Percentiles rank a stretch among this genome's conserved stretches.
Evolutionary conservation across 1,284 basidiomycete genomes (phyloP).

Genomic region (Puccinia novopanici): DNA sequence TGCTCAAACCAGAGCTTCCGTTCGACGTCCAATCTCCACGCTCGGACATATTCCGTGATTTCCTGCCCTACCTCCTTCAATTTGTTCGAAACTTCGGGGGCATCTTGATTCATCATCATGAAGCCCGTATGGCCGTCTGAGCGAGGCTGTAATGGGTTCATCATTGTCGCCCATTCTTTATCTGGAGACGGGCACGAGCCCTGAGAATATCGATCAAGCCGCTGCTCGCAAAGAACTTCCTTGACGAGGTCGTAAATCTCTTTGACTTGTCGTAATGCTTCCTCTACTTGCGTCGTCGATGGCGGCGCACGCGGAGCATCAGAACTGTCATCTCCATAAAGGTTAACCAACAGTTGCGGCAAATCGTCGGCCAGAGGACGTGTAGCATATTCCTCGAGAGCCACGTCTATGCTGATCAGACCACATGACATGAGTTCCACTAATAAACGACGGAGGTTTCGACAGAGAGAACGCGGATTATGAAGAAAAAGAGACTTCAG

Average conservation of each 20-base stretch:
- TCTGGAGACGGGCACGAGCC: background rate
- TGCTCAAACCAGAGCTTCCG: conserved; percentile 45
- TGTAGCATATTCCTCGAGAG: conserved; percentile 33
- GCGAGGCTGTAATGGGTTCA: conserved; percentile 1
- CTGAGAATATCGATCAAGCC: background rate
- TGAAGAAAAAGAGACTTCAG: conserved; percentile 24
- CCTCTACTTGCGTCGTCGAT: conserved; percentile 17
- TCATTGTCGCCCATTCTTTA: conserved; percentile 16
- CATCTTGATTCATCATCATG: background rate
- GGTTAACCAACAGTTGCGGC: conserved; percentile 25
- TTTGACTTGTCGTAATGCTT: conserved; percentile 26
- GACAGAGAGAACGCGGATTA: conserved; percentile 31
- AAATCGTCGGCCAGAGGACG: conserved; percentile 35
- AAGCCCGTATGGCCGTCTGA: conserved; percentile 1
- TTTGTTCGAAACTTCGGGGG: background rate
- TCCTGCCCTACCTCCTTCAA: background rate
- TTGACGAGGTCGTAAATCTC: conserved; percentile 20
- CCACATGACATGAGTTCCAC: conserved; percentile 44
- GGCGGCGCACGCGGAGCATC: background rate
- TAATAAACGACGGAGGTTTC: conserved; percentile 24
- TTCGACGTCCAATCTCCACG: conserved; percentile 37
- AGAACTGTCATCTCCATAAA: conserved; percentile 1
- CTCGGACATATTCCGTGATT: conserved; percentile 26
- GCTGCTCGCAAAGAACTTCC: conserved; percentile 20
- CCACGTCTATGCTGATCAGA: conserved; percentile 40